Conservation (phyloP, 2,329 filamentous ascomycete species). For the Talaromyces sp. region DNA sequence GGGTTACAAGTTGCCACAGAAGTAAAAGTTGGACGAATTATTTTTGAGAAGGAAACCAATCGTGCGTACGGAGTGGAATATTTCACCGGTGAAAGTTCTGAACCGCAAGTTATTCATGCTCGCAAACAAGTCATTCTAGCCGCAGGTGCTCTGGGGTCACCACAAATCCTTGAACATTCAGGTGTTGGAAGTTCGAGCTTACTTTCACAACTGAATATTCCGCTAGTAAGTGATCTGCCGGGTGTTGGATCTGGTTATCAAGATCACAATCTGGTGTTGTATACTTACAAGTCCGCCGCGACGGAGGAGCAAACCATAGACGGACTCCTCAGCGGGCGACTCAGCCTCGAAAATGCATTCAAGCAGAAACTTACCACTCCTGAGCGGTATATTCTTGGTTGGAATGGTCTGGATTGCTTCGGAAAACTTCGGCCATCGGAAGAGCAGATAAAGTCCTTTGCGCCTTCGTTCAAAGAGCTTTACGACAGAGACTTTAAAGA, state of each 20-base stretch:
- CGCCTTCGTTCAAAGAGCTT: neutral
- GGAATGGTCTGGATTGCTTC: constrained; percentile 3
- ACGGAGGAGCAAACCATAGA: constrained; percentile 5
- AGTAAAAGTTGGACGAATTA: constrained; percentile 5
- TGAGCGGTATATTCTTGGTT: constrained; percentile 8
- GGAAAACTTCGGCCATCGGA: constrained; percentile 13
- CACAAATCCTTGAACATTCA: constrained; percentile 7
- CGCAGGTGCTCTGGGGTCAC: constrained; percentile 8
- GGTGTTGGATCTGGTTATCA: constrained; percentile 9
- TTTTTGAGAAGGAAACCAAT: neutral
- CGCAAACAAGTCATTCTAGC: constrained; percentile 10
- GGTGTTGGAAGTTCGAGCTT: constrained; percentile 2
- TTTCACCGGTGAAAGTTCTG: neutral
- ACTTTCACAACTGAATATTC: neutral
- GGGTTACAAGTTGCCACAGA: constrained; percentile 9
- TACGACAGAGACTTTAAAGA: constrained; percentile 6
- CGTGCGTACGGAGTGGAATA: constrained; percentile 8
- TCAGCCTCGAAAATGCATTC: neutral
- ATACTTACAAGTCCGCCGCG: constrained; percentile 4
- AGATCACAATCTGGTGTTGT: constrained; percentile 7
- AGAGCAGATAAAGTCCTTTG: neutral
- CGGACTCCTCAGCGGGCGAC: constrained; percentile 2
- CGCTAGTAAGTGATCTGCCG: constrained; percentile 1
- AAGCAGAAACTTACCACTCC: neutral
- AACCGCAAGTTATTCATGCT: neutral